These are phyloP conservation scores for Xylariomycetidae sp. DNA, from an alignment of 2,329 filamentous ascomycete genomes.

Conservation along the genomic window DNA sequence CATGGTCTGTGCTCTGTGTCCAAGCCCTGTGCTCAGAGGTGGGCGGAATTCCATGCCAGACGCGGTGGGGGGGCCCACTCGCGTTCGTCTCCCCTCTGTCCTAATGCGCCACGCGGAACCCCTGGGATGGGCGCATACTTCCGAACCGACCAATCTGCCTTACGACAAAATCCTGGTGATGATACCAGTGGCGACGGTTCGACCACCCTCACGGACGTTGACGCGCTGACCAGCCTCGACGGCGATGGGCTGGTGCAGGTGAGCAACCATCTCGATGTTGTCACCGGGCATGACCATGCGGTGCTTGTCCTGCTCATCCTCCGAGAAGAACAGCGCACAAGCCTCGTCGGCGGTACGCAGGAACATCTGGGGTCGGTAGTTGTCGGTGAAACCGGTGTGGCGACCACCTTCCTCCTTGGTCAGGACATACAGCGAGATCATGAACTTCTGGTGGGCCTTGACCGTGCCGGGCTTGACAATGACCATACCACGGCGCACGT, in stretches of 20 bases:
- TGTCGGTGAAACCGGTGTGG: slow-evolving; percentile 89
- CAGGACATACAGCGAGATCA: slow-evolving; percentile 93
- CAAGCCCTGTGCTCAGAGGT: no score
- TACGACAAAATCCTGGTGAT: slow-evolving; percentile 71
- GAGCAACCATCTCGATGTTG: slow-evolving; percentile 95
- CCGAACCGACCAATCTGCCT: no score
- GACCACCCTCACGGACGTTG: slow-evolving; percentile 96
- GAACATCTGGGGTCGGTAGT: slow-evolving; percentile 96
- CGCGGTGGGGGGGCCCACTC: no score
- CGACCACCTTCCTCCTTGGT: slow-evolving; percentile 97
- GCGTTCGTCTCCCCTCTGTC: no score
- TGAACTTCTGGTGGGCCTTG: slow-evolving; percentile 86
- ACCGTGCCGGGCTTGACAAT: slow-evolving; percentile 74
- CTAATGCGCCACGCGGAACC: no score
- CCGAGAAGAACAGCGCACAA: slow-evolving; percentile 78
- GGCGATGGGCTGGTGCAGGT: slow-evolving; percentile 78
- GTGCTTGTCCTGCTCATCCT: slow-evolving; percentile 65
- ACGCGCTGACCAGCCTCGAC: slow-evolving; percentile 90
- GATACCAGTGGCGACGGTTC: slow-evolving; percentile 79
- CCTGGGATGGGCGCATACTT: no score
- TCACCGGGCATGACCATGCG: slow-evolving; percentile 93
- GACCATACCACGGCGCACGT: slow-evolving; percentile 92
- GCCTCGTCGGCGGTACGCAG: slow-evolving; percentile 84
- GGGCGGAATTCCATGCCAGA: no score
- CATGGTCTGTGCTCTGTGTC: no score